phyloP scores from a whole-genome alignment of 2,329 filamentous ascomycete species.

The Xylariaceae sp. region DNA sequence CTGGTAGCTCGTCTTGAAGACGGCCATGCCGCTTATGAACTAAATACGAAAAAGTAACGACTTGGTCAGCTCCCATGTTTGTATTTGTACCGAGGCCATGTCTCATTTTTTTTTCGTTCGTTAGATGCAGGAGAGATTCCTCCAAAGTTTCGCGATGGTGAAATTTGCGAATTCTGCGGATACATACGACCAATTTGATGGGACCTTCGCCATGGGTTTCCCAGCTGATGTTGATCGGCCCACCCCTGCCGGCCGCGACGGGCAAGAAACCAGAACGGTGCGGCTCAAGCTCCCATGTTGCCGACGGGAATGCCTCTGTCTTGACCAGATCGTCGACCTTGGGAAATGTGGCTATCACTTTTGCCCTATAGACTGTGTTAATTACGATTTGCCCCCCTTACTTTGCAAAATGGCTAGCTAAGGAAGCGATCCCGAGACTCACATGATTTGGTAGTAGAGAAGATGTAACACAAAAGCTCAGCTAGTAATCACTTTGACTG shows the following conservation, averaged over 20 bases:
- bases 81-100: neutral
- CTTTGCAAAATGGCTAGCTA: neutral
- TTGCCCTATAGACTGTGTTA: constrained; percentile 3
- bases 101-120: neutral
- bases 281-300: constrained; percentile 67
- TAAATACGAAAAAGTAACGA: constrained; percentile 37
- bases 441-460: too few relatives aligned
- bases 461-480: too few relatives aligned
- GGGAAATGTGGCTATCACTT: constrained; percentile 15
- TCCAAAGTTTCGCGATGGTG: too few relatives aligned
- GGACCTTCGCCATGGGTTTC: constrained; percentile 75
- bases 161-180: neutral
- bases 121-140: too few relatives aligned
- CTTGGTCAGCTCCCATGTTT: constrained; percentile 1
- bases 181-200: constrained; percentile 67
- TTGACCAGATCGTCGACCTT: constrained; percentile 30
- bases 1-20: constrained; percentile 68
- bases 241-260: constrained; percentile 68
- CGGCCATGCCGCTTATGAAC: constrained; percentile 79
- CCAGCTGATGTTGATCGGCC: constrained; percentile 72
- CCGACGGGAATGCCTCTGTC: constrained; percentile 64
- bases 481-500: too few relatives aligned
- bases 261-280: constrained; percentile 55
- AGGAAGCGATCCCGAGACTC: too few relatives aligned
- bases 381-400: neutral